Conservation (phyloP, 495 filamentous ascomycete genomes). For the Staphylotrichum longicolle region DNA sequence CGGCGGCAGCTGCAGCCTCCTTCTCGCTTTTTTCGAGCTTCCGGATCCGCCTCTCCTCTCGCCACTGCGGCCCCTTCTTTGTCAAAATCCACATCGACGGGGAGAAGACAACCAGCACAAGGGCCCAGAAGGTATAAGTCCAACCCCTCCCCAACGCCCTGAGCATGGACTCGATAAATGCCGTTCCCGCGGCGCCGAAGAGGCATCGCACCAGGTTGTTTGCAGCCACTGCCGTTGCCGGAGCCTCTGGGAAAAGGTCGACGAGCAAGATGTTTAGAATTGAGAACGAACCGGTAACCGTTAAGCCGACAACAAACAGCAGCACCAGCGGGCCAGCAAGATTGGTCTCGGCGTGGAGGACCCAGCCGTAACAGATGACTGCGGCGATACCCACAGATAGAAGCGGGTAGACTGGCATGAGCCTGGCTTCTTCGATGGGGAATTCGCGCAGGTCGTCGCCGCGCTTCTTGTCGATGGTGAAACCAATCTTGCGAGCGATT, state of each 20-base stretch:
- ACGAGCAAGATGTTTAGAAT: constrained; percentile 49
- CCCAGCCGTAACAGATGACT: constrained; percentile 59
- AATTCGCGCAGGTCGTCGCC: constrained; percentile 55
- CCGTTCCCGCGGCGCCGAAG: constrained; percentile 44
- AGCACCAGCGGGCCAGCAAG: constrained; percentile 54
- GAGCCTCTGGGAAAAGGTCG: constrained; percentile 46
- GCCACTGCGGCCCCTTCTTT: constrained; percentile 42
- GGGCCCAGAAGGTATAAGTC: constrained; percentile 48
- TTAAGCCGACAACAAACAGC: too few species aligned
- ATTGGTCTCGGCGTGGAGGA: constrained; percentile 45
- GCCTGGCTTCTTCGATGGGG: constrained; percentile 63
- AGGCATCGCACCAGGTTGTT: constrained; percentile 50
- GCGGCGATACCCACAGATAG: constrained; percentile 42
- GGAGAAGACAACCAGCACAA: constrained; percentile 37
- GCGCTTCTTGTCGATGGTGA: constrained; percentile 51
- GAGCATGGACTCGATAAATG: constrained; percentile 46
- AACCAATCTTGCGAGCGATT: constrained; percentile 46
- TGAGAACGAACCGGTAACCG: too few species aligned
- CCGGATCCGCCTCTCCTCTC: constrained; percentile 38
- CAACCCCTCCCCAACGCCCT: constrained; percentile 44
- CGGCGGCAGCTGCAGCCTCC: constrained; percentile 2
- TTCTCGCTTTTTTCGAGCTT: constrained; percentile 31
- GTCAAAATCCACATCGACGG: constrained; percentile 41
- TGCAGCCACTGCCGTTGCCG: constrained; percentile 48
- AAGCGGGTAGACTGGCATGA: constrained; percentile 53